Evolutionary conservation across 2,329 filamentous ascomycete genomes (phyloP).

Genomic region (Botryosphaeria dothidea): DNA sequence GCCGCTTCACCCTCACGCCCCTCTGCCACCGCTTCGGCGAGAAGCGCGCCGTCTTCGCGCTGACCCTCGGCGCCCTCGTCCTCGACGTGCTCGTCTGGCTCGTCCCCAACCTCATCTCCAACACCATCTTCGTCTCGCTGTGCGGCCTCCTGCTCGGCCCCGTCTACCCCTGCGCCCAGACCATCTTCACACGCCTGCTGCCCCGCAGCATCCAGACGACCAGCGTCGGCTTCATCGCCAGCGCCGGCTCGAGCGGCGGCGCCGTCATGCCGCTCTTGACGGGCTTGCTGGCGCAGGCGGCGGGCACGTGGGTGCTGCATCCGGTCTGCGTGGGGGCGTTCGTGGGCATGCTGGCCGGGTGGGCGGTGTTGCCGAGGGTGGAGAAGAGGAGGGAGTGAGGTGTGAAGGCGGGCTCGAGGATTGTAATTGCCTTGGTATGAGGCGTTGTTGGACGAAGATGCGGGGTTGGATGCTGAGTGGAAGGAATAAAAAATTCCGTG

Average conservation of each 20-base stretch:
- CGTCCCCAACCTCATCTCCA: slow-evolving; percentile 66
- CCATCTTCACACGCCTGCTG: slow-evolving; percentile 63
- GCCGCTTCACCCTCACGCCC: slow-evolving; percentile 70
- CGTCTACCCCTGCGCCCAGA: slow-evolving; percentile 72
- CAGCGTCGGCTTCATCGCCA: slow-evolving; percentile 67
- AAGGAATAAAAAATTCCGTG: too few relatives aligned
- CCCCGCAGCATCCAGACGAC: slow-evolving; percentile 61
- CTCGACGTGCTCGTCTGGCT: slow-evolving; percentile 80
- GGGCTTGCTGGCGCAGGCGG: slow-evolving; percentile 62
- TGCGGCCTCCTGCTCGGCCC: slow-evolving; percentile 63
- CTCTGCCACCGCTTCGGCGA: slow-evolving; percentile 70
- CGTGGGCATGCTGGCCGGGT: slow-evolving; percentile 64
- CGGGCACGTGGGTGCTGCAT: slow-evolving; percentile 63
- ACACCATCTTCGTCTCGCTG: slow-evolving; percentile 43
- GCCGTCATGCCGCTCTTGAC: slow-evolving; percentile 68
- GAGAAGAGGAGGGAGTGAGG: too few relatives aligned
- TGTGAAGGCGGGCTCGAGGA: too few relatives aligned
- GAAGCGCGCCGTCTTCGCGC: slow-evolving; percentile 64
- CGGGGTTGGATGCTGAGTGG: too few relatives aligned
- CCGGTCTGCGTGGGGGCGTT: slow-evolving; percentile 69
- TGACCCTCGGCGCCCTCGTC: slow-evolving; percentile 61
- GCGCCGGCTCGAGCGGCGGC: slow-evolving; percentile 66
- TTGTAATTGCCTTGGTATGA: too few relatives aligned
- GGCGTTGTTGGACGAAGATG: too few relatives aligned
- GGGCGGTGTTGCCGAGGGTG: slow-evolving; percentile 38